Evolutionary conservation across 1,139 yeast genomes (phyloP).

Genomic region (Scheffersomyces cryptocercus): DNA sequence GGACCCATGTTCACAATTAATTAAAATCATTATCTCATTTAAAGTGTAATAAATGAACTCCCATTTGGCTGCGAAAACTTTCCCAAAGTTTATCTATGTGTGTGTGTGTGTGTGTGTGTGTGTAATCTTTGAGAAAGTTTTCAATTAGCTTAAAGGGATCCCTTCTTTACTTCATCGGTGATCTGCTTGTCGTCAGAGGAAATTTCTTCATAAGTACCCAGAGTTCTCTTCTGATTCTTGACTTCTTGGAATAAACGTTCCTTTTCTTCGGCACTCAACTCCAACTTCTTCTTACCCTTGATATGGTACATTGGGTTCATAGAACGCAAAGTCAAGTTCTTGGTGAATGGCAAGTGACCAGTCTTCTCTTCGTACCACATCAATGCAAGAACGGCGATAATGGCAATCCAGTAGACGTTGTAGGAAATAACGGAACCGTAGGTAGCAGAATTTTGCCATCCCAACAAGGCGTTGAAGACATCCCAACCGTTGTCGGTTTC

Average conservation of each 20-base stretch:
- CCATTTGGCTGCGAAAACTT: too few relatives aligned
- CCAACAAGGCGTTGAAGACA: constrained; percentile 72
- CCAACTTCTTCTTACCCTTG: constrained; percentile 25
- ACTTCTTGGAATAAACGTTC: constrained; percentile 22
- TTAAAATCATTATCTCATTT: too few relatives aligned
- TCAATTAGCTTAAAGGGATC: too few relatives aligned
- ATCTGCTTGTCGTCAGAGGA: constrained; percentile 5
- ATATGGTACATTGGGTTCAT: constrained; percentile 28
- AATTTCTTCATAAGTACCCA: constrained; percentile 7
- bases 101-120: neutral
- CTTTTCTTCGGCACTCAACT: constrained; percentile 18
- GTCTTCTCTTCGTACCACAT: constrained; percentile 25
- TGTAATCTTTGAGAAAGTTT: neutral
- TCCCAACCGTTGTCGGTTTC: constrained; percentile 91
- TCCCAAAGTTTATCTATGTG: too few relatives aligned
- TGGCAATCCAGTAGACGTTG: constrained; percentile 24
- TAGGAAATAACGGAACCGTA: constrained; percentile 27
- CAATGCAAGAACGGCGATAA: constrained; percentile 16
- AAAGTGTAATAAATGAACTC: too few relatives aligned
- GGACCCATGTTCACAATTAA: too few relatives aligned
- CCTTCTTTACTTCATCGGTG: too few relatives aligned
- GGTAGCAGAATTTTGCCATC: constrained; percentile 30
- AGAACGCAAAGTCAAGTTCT: constrained; percentile 16
- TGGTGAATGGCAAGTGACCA: constrained; percentile 27
- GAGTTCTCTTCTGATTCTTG: constrained; percentile 13